Evolutionary conservation across 306 rosid genomes (phyloP), one percentile per base, ranked within the genome.

Genomic region (Malus fusca): DNA sequence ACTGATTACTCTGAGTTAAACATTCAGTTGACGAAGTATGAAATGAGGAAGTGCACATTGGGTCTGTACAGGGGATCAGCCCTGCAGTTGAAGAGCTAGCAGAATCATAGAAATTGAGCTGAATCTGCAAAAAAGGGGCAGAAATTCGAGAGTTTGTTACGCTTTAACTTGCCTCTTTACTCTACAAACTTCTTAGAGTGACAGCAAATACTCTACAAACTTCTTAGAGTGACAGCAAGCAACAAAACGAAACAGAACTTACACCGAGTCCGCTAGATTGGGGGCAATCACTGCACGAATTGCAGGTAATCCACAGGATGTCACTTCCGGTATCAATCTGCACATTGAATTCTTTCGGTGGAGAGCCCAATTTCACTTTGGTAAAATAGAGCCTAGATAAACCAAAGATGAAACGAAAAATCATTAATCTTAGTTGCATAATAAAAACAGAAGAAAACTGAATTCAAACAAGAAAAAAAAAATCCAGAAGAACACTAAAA

Each of bases 281-380:
- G 75, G 97, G 99, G 74, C 97, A 92, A 80, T 93, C 86, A 44
- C 81, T 86, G 87, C 99, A 95, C 66, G 97, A 78, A 79, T 81
- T 88, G 87, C 99, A 90, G 77, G 87, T 91, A 68, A 95, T 87
- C 99, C 99, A 95, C 88, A 95, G 87, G 77, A 90, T 87, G 68
- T 95, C 99, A 68, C 99, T 95, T 72, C 99, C 97, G 3, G 97
- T 90, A 78, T 92, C 99, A 73, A 95, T 90, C 87, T 92, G 96
- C 59, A 95, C 99, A 46, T 85, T 90, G 80, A 89, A 95, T 81
- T 95, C 97, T 81, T 66, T 89, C 7, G 97, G 96, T 53, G 97
- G 99, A 78, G 97, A 83, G 68, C 99, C 97, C 83, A 95, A 79
- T 85, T 88, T 92, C 61, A 95, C 97, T 85, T 88, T 89, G 1